Conservation (phyloP, 2,329 filamentous ascomycete species). For the Ophiosphaerella korrae region DNA sequence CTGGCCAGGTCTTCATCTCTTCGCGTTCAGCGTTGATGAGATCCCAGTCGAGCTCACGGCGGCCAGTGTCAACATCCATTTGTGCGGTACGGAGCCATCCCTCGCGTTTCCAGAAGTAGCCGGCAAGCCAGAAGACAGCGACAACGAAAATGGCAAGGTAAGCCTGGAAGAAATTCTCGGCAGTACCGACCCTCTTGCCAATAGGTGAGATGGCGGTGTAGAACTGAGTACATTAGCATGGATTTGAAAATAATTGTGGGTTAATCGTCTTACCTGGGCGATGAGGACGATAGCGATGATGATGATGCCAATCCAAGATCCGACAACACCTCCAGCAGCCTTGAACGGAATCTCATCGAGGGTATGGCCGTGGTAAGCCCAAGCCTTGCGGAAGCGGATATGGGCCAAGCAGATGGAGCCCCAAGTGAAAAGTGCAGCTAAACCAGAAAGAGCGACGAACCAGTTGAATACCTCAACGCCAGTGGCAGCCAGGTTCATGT, state of each 20-base stretch:
- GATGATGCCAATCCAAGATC: conserved; percentile 47
- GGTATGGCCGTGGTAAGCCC: conserved; percentile 46
- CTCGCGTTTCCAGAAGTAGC: conserved; percentile 68
- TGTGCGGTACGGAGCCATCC: conserved; percentile 63
- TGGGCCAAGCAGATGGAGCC: conserved; percentile 85
- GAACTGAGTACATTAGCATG: conserved; percentile 38
- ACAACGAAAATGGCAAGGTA: conserved; percentile 57
- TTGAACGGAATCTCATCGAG: conserved; percentile 54
- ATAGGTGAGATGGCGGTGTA: conserved; percentile 47
- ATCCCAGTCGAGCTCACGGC: conserved; percentile 69
- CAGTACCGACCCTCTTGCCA: conserved; percentile 36
- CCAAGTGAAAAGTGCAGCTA: conserved; percentile 80
- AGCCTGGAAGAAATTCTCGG: conserved; percentile 52
- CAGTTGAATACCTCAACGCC: conserved; percentile 70
- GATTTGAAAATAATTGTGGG: background rate
- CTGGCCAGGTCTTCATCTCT: conserved; percentile 57
- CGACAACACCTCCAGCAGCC: conserved; percentile 47
- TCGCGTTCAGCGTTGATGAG: conserved; percentile 62
- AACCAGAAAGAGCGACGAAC: conserved; percentile 75
- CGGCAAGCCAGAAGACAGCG: conserved; percentile 49
- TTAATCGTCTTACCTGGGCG: conserved; percentile 41
- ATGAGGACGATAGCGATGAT: conserved; percentile 48
- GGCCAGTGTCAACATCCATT: conserved; percentile 71
- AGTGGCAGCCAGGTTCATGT: conserved; percentile 58
- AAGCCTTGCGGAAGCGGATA: conserved; percentile 78